Conservation (phyloP, 2,329 filamentous ascomycete genomes). For the Macrophomina tecta region DNA sequence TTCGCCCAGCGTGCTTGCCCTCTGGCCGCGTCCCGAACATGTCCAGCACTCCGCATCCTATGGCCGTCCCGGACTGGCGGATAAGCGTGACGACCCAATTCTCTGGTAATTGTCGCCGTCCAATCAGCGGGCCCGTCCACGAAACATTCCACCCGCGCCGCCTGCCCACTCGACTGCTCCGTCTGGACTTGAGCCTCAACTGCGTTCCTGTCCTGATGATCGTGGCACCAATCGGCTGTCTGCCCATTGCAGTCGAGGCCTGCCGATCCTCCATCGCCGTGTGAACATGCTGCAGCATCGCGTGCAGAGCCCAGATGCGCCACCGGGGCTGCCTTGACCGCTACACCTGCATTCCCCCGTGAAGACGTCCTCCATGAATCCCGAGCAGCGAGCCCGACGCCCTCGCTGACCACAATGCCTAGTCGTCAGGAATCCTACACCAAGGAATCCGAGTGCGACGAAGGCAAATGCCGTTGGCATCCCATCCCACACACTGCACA, state of each 20-base stretch:
- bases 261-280: constrained; percentile 1
- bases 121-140: background rate
- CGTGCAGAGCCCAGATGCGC: background rate
- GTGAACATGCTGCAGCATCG: background rate
- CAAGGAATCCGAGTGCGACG: background rate
- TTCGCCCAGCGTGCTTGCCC: background rate
- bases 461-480: background rate
- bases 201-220: constrained; percentile 8
- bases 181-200: constrained; percentile 10
- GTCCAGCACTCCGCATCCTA: background rate
- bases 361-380: background rate
- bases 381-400: background rate
- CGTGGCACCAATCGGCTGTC: constrained; percentile 15
- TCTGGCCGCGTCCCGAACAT: background rate
- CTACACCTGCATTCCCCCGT: too few species aligned
- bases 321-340: background rate
- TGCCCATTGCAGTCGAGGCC: constrained; percentile 6
- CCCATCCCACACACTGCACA: background rate
- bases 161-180: background rate
- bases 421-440: background rate
- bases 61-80: constrained; percentile 19
- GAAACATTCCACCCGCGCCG: background rate
- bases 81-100: constrained; percentile 20
- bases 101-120: constrained; percentile 10
- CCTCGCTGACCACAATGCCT: background rate